Evolutionary conservation across 768 basidiomycete genomes (phyloP), one percentile per base, ranked within the genome.

Genomic region (Rhodotorula kratochvilovae): DNA sequence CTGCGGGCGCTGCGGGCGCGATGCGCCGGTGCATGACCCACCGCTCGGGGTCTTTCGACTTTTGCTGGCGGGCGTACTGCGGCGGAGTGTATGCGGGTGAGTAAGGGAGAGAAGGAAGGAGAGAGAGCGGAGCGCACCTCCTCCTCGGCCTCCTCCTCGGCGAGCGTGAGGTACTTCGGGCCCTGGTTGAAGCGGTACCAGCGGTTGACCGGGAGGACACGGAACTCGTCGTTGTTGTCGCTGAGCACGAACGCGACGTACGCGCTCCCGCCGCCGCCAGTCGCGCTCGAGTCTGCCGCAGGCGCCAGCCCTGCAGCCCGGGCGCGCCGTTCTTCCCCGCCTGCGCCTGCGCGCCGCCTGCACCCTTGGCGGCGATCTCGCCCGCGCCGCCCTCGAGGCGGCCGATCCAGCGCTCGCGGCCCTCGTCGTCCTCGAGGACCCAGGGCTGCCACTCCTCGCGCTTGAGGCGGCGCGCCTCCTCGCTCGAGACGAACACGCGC

Each of bases 181-280:
- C 87, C 87, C 83, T 91, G 91, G 81, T 90, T 90, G 79, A 92
- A 92, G 80, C 91, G 91, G 84, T 93, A 94, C 90, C 90, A 93
- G 55, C 91, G 85, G 79, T 91, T 87, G 11, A 90, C 87, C 23
- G 91, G 89, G 19, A 94, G 88, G 80, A 93, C 91, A 78, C 90
- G 88, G 84, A 94, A 93, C 50, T 88, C 84, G 68, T 91, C 87
- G 77, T 87, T 87, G 56, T 67, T 63, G 56, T 68, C 70, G 61
- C 70, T 67, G 19, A 72, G 56, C 5, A 75, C 74, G 61, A 75
- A 72, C 25, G 74, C 74, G 63, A 75, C 74, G 51, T 75, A 75
- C 12, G 51, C 63, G 51, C 67, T 69, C 7, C 74, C 74, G 21
- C 70, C 71, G 3, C 67, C 70, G 19, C 74, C 74, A 1, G 70